Evolutionary conservation across 371 early-diverging fungal species (phyloP).

Genomic region (Haplosporangium sp.): DNA sequence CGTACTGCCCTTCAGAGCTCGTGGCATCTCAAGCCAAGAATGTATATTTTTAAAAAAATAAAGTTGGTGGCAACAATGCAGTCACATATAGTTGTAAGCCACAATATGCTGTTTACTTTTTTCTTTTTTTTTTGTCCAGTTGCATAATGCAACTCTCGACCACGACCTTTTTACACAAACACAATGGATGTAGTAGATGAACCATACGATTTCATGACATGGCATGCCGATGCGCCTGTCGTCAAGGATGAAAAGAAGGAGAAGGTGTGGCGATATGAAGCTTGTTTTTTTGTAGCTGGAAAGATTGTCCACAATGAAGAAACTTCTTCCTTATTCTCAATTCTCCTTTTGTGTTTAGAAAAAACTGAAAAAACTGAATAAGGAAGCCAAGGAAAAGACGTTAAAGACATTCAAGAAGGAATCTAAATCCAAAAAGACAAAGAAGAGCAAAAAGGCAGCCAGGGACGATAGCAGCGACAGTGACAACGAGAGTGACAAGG

Average conservation of each 20-base stretch:
- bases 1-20: conserved; percentile 95
- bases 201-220: conserved; percentile 49
- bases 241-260: conserved; percentile 49
- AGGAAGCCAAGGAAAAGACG: conserved; percentile 17
- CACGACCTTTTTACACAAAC: not conserved
- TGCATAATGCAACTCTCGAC: not conserved
- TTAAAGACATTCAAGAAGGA: conserved; percentile 16
- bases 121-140: conserved; percentile 7
- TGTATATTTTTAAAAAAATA: conserved; percentile 78
- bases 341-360: conserved; percentile 18
- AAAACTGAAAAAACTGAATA: conserved; percentile 54
- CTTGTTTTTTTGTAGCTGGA: not conserved
- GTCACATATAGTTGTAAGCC: conserved; percentile 1
- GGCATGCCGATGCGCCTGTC: conserved; percentile 56
- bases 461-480: conserved; percentile 58
- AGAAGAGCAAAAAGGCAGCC: conserved; percentile 57
- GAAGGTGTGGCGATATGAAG: conserved; percentile 14
- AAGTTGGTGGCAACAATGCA: conserved; percentile 12
- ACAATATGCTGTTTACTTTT: conserved; percentile 3
- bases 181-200: conserved; percentile 40
- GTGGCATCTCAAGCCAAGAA: conserved; percentile 78
- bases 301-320: not conserved
- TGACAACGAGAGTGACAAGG: conserved; percentile 55
- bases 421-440: conserved; percentile 48
- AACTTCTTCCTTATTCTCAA: too few species aligned